Evolutionary conservation across 2,329 filamentous ascomycete genomes (phyloP).

Genomic region (Acephala macrosclerotiorum): DNA sequence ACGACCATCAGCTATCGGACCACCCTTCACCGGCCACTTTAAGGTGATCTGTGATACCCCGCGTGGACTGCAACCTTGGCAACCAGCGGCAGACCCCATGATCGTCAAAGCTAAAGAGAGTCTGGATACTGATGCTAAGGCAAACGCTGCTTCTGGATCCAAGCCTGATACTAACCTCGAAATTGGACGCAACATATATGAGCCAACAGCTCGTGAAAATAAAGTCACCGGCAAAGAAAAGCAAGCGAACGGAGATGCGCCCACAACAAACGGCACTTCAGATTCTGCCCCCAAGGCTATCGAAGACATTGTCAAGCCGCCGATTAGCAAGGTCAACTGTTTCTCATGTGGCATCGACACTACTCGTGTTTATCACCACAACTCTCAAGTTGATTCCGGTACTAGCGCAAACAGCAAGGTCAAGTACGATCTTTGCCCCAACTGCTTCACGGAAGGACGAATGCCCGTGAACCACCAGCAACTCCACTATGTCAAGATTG

Average conservation of each 20-base stretch:
- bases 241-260: slow-evolving; percentile 75
- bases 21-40: slow-evolving; percentile 97
- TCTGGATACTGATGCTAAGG: slow-evolving; percentile 57
- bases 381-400: slow-evolving; percentile 57
- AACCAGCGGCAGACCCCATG: slow-evolving; percentile 81
- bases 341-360: slow-evolving; percentile 94
- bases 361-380: slow-evolving; percentile 74
- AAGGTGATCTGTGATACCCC: slow-evolving; percentile 95
- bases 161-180: slow-evolving; percentile 92
- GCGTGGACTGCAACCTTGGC: slow-evolving; percentile 91
- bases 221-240: slow-evolving; percentile 69
- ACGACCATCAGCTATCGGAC: slow-evolving; percentile 91
- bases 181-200: slow-evolving; percentile 93
- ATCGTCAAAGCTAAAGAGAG: slow-evolving; percentile 67
- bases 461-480: slow-evolving; percentile 81
- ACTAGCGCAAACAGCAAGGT: slow-evolving; percentile 54
- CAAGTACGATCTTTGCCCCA: slow-evolving; percentile 90
- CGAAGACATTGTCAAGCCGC: slow-evolving; percentile 69
- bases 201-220: slow-evolving; percentile 83
- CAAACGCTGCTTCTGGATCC: slow-evolving; percentile 66
- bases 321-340: slow-evolving; percentile 79
- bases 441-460: slow-evolving; percentile 85
- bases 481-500: slow-evolving; percentile 85
- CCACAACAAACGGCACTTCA: slow-evolving; percentile 69
- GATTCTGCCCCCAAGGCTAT: slow-evolving; percentile 47